Base-by-base conservation (phyloP, 2,329 filamentous ascomycete genomes). In the Xylaria sp. region DNA sequence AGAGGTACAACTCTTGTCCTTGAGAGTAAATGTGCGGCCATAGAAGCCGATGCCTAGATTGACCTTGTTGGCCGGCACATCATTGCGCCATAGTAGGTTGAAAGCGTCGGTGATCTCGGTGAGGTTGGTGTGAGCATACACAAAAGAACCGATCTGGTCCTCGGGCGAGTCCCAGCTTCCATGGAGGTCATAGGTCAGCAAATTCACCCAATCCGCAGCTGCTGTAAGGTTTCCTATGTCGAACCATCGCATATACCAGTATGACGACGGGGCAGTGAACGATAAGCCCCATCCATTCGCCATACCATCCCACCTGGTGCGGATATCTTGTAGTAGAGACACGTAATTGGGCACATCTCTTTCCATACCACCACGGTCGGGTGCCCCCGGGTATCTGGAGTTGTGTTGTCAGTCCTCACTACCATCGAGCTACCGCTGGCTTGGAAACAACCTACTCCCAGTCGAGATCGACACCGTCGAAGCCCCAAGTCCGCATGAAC, bases 41-140 rank as follows among this genome's bases (percentile, higher is more conserved):
- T 60, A 60, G 55, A 78, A 81, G 0, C 73, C 78, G 4, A 78
- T 23, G 0, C 80, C 80, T 7, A 83, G 54, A 17, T 56, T 57
- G 2, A 85, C 65, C 55, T 82, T 79, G 0, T 54, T 29, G 0
- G 82, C 73, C 0, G 71, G 64, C 1, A 85, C 69, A 21, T 76
- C 66, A 29, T 74, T 77, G 2, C 79, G 72, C 80, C 82, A 84
- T 4, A 84, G 68, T 0, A 84, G 76, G 3, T 81, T 75, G 0
- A 81, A 48, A 0, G 73, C 73, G 0, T 65, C 27, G 4, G 78
- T 70, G 17, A 83, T 82, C 67, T 83, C 80, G 2, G 79, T 80
- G 0, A 83, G 55, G 62, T 83, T 82, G 0, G 81, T 80, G 60
- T 83, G 80, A 0, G 70, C 70, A 3, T 72, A 67, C 4, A 80